Percentiles rank a stretch among this genome's conserved stretches.
phyloP scores from a whole-genome alignment of 176 grass and related monocot species.

The Paspalum vaginatum region DNA sequence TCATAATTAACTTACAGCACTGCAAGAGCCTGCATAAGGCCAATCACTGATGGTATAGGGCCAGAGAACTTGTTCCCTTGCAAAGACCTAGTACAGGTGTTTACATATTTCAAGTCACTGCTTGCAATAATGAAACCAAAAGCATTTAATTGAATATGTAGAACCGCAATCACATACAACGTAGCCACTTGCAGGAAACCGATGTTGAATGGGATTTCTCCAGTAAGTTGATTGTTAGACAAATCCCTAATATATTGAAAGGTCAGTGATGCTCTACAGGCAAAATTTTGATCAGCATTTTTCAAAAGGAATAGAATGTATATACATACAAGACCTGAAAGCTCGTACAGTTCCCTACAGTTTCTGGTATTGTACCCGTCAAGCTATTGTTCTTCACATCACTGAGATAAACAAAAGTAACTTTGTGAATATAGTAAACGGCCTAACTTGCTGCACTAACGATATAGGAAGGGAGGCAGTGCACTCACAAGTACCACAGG shows the following conservation, averaged over 20 bases:
- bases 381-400: constrained; percentile 97
- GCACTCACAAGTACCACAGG: constrained; percentile 97
- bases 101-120: constrained; percentile 13
- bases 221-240: constrained; percentile 79
- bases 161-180: constrained; percentile 57
- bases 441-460: not conserved
- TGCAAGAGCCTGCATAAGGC: constrained; percentile 96
- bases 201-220: constrained; percentile 95
- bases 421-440: not conserved
- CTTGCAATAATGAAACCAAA: constrained; percentile 24
- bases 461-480: not conserved
- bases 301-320: constrained; percentile 1
- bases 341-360: constrained; percentile 91
- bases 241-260: constrained; percentile 69
- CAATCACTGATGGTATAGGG: constrained; percentile 87
- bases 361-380: constrained; percentile 80
- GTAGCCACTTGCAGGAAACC: constrained; percentile 98
- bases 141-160: not conserved
- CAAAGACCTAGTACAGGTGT: constrained; percentile 66
- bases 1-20: constrained; percentile 70
- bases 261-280: not conserved
- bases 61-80: constrained; percentile 96
- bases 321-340: constrained; percentile 99
- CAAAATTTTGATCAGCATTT: not conserved
- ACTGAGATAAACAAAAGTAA: constrained; percentile 48